Evolutionary conservation across 2,329 filamentous ascomycete genomes (phyloP).

Genomic region (Spiromastix sp.): DNA sequence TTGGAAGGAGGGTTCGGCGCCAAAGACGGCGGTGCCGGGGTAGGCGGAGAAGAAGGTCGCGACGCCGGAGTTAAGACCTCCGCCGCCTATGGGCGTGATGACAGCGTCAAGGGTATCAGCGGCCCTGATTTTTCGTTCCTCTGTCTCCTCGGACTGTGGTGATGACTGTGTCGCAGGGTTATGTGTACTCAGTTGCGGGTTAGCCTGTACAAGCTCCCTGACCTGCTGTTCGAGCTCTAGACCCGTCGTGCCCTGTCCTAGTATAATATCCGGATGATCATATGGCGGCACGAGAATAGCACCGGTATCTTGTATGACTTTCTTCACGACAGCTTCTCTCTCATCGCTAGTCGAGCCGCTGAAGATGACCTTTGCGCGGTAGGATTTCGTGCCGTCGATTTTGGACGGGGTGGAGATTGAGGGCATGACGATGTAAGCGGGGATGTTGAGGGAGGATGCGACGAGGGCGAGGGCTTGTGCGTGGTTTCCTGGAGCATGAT

Average conservation of each 20-base stretch:
- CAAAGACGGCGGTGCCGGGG: conserved; percentile 61
- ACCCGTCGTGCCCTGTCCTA: conserved; percentile 85
- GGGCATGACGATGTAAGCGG: conserved; percentile 88
- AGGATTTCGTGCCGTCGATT: conserved; percentile 67
- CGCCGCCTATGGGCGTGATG: conserved; percentile 76
- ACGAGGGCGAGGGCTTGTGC: conserved; percentile 86
- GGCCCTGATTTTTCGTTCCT: no score
- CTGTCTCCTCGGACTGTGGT: no score
- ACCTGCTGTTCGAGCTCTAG: conserved; percentile 74
- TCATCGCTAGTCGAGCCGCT: conserved; percentile 70
- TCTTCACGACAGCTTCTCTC: conserved; percentile 64
- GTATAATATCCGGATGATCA: conserved; percentile 82
- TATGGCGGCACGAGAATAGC: conserved; percentile 81
- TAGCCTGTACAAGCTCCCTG: conserved; percentile 36
- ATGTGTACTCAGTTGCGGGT: conserved; percentile 19
- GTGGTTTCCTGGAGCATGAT: conserved; percentile 65
- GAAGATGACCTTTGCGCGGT: conserved; percentile 71
- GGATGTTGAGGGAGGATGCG: conserved; percentile 60
- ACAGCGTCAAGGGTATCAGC: conserved; percentile 50
- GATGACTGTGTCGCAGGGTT: neutral
- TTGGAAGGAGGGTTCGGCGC: conserved; percentile 71
- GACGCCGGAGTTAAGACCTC: conserved; percentile 75
- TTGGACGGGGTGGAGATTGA: conserved; percentile 75
- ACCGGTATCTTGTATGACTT: conserved; percentile 60
- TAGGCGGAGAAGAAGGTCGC: conserved; percentile 63